These are phyloP conservation scores for Saccharomycopsis babjevae DNA, from an alignment of 805 yeast genomes.

Conservation along the genomic window DNA sequence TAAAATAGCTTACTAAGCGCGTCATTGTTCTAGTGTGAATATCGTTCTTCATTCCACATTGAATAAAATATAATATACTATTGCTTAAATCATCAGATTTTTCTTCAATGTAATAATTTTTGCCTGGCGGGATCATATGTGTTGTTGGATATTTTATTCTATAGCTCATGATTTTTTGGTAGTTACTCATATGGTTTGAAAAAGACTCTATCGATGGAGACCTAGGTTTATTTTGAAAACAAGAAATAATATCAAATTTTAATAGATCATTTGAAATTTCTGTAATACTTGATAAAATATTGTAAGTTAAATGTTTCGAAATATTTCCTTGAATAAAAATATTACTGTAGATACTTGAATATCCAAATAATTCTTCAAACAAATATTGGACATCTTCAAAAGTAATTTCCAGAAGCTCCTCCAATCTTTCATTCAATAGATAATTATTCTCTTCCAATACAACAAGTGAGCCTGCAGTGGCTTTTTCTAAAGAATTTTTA, in stretches of 20 bases:
- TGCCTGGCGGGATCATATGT: slow-evolving; percentile 28
- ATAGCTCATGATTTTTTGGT: background rate
- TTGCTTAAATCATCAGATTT: slow-evolving; percentile 41
- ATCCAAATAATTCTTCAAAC: slow-evolving; percentile 14
- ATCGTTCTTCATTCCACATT: slow-evolving; percentile 41
- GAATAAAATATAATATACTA: slow-evolving; percentile 44
- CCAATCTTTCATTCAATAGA: slow-evolving; percentile 44
- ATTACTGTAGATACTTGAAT: slow-evolving; percentile 21
- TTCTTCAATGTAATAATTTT: slow-evolving; percentile 27
- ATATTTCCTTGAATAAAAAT: slow-evolving; percentile 45
- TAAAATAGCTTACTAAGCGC: slow-evolving; percentile 35
- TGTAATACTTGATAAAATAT: background rate
- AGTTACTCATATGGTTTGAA: background rate
- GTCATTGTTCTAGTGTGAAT: slow-evolving; percentile 31
- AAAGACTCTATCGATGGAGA: background rate
- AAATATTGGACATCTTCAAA: slow-evolving; percentile 27
- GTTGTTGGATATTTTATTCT: slow-evolving; percentile 28
- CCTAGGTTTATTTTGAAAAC: background rate
- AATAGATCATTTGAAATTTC: background rate
- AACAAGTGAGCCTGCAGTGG: slow-evolving; percentile 40
- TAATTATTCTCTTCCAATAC: slow-evolving; percentile 48
- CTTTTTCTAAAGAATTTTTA: slow-evolving; percentile 37
- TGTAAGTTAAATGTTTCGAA: slow-evolving; percentile 5
- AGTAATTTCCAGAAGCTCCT: slow-evolving; percentile 43
- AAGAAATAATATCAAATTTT: background rate